Evolutionary conservation across 352 stramenopile genomes (phyloP).

Genomic region (Pilasporangium apinafurcum): DNA sequence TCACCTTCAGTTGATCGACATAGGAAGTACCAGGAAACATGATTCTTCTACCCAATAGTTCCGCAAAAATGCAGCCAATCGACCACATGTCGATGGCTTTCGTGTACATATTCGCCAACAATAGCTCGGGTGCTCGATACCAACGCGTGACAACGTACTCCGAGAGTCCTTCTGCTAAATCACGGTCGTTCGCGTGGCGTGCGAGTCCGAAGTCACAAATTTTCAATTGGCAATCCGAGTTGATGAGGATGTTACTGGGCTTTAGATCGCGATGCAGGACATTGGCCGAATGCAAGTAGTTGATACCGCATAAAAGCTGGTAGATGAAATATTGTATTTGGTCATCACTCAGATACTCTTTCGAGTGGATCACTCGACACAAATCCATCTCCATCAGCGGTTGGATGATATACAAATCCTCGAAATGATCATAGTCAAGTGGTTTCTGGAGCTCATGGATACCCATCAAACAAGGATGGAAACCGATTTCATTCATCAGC

Average conservation of each 20-base stretch:
- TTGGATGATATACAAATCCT: conserved; percentile 97
- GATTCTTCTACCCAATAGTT: conserved; percentile 91
- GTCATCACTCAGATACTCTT: conserved; percentile 88
- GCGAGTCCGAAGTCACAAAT: conserved; percentile 89
- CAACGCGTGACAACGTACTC: conserved; percentile 94
- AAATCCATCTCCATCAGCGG: conserved; percentile 98
- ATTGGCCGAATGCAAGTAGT: conserved; percentile 95
- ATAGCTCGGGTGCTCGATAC: conserved; percentile 85
- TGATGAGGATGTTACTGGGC: conserved; percentile 96
- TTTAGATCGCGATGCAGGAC: conserved; percentile 97
- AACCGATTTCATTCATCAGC: conserved; percentile 80
- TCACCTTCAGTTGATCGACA: conserved; percentile 84
- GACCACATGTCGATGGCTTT: conserved; percentile 94
- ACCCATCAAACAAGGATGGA: conserved; percentile 72
- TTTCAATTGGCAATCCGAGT: conserved; percentile 86
- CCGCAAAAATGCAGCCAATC: conserved; percentile 99
- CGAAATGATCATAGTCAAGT: conserved; percentile 86
- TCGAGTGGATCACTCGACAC: conserved; percentile 83
- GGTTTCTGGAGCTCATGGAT: conserved; percentile 81
- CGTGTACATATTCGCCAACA: conserved; percentile 79
- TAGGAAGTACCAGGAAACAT: conserved; percentile 84
- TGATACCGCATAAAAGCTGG: conserved; percentile 91
- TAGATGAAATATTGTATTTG: conserved; percentile 97
- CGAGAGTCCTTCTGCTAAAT: conserved; percentile 79
- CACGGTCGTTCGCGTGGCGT: conserved; percentile 64